Conservation (phyloP, 2,329 filamentous ascomycete species). For the Sporothrix globosa region DNA sequence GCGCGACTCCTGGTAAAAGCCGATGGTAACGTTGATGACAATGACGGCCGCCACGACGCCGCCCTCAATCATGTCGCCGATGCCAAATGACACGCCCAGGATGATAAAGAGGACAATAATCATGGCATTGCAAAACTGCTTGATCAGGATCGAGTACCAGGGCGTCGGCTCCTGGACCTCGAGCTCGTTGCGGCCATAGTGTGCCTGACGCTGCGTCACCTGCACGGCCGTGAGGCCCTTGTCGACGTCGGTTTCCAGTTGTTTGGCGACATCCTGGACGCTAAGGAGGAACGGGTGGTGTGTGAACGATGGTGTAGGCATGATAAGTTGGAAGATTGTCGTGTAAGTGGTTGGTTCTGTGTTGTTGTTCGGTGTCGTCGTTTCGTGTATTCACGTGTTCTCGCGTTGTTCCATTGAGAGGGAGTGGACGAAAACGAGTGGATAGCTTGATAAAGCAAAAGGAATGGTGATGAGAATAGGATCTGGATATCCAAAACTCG, state of each 20-base stretch:
- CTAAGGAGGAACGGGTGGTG: slow-evolving; percentile 65
- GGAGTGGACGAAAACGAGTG: slow-evolving; percentile 3
- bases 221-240: slow-evolving; percentile 66
- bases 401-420: slow-evolving; percentile 26
- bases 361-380: background rate
- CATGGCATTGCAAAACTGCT: slow-evolving; percentile 78
- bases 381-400: slow-evolving; percentile 2
- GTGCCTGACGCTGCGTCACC: slow-evolving; percentile 60
- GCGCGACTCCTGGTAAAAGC: slow-evolving; percentile 66
- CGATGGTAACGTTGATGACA: slow-evolving; percentile 69
- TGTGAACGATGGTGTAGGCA: slow-evolving; percentile 43
- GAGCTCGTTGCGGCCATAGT: slow-evolving; percentile 70
- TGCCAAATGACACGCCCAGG: slow-evolving; percentile 71
- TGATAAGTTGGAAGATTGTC: background rate
- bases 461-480: background rate
- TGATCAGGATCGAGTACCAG: slow-evolving; percentile 71
- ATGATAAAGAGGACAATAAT: slow-evolving; percentile 70
- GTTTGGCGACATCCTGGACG: slow-evolving; percentile 63
- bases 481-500: slow-evolving; percentile 7
- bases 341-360: background rate
- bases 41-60: slow-evolving; percentile 45
- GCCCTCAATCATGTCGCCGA: slow-evolving; percentile 52
- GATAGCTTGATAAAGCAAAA: slow-evolving; percentile 26
- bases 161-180: slow-evolving; percentile 68
- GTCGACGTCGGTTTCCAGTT: slow-evolving; percentile 66